Conservation (phyloP, 2,329 filamentous ascomycete genomes). For the Diaporthe ilicicola region DNA sequence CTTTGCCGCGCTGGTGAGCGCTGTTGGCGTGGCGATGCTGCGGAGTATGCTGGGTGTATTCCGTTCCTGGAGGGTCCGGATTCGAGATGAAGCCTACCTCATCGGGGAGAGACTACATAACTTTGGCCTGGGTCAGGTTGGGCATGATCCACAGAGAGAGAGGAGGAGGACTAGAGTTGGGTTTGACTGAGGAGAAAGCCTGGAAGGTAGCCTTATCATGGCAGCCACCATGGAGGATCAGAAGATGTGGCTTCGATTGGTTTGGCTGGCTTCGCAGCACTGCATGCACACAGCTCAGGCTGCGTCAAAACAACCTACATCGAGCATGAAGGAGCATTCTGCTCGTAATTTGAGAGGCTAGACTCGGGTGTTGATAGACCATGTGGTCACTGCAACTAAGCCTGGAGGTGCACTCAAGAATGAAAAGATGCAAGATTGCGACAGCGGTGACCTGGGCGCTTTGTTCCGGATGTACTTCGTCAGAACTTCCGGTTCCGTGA, state of each 20-base stretch:
- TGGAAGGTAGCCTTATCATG: neutral
- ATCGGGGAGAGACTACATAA: conserved; percentile 96
- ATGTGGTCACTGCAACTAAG: neutral
- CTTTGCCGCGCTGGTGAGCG: conserved; percentile 66
- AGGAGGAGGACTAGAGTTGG: conserved; percentile 31
- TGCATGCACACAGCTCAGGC: neutral
- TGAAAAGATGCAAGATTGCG: neutral
- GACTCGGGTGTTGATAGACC: neutral
- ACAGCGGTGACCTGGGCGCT: neutral
- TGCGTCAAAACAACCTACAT: neutral
- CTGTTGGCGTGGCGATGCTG: conserved; percentile 53
- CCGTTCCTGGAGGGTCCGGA: conserved; percentile 78
- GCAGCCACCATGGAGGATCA: neutral
- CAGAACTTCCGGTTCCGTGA: neutral
- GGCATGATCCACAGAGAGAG: conserved; percentile 30
- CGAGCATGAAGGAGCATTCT: neutral
- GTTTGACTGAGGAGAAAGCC: conserved; percentile 16
- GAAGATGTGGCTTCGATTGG: neutral
- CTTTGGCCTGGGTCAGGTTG: conserved; percentile 66
- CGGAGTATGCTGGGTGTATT: conserved; percentile 69
- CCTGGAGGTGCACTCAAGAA: neutral
- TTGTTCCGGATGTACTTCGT: neutral
- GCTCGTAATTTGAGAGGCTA: neutral
- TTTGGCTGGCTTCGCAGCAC: neutral
- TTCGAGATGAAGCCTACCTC: conserved; percentile 94